Base-by-base conservation (phyloP, 257 asterid genomes). In the Cynanchum wilfordii region DNA sequence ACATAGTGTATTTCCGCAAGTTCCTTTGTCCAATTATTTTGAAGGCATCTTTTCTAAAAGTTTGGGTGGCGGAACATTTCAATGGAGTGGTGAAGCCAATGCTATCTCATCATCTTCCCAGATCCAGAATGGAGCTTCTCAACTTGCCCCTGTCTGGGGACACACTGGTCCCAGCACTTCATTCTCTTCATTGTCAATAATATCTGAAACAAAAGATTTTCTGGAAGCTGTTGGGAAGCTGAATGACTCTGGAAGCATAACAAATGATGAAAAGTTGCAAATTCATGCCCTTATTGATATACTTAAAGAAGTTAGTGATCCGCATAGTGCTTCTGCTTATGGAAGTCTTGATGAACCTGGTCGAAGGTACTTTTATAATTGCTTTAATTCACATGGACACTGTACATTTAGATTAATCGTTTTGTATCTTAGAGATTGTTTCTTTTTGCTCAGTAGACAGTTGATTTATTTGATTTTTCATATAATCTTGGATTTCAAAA, bases 281-380 rank as follows among this genome's bases (percentile, higher is more conserved):
- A 80, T 88, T 73, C 86, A 78, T 77, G 88, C 98, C 52, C 83
- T 93, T 66, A 76, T 88, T 74, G 84, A 85, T 81, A 87, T 94
- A 79, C 84, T 94, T 50, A 88, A 84, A 82, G 99, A 94, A 82
- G 87, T 91, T 70, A 84, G 87, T 71, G 75, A 81, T 77, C 85
- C 88, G 22, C 79, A 83, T 47, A 77, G 86, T 59, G 75, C 79
- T 73, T 94, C 98, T 82, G 93, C 90, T 73, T 91, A 86, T 86
- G 91, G 85, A 82, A 87, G 98, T 80, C 97, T 94, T 79, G 99
- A 94, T 85, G 99, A 88, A 74, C 87, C 96, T 78, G 98, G 98
- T 78, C 84, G 92, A 82, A 91, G 96, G 99, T 89, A 85, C 30
- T 71, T 67, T 58, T 70, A 49, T 45, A 38, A 56, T 42, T 42